A percentile compares a stretch with the other conserved stretches of the same genome.
phyloP scores from a whole-genome alignment of 2,329 filamentous ascomycete species.

The Pseudogymnoascus verrucosus region DNA sequence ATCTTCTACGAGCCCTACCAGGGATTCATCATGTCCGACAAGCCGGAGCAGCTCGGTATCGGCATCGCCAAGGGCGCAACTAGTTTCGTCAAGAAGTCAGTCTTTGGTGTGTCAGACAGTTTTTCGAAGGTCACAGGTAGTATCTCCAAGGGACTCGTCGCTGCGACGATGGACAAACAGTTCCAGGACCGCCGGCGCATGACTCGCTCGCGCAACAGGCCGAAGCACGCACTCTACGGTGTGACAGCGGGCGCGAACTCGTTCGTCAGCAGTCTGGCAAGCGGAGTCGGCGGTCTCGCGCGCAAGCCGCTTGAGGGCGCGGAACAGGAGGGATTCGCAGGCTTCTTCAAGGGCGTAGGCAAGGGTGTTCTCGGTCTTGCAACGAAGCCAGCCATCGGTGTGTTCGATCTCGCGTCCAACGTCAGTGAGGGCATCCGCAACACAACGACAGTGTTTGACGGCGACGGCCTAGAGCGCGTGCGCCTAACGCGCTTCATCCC shows the following conservation, averaged over 20 bases:
- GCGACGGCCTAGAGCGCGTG: conserved; percentile 86
- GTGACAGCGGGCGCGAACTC: conserved; percentile 94
- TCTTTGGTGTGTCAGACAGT: conserved; percentile 94
- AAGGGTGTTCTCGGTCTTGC: conserved; percentile 92
- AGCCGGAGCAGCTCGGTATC: conserved; percentile 87
- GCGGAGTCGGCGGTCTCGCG: conserved; percentile 86
- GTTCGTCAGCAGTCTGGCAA: conserved; percentile 84
- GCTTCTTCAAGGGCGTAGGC: conserved; percentile 95
- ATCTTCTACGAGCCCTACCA: conserved; percentile 99
- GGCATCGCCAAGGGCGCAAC: conserved; percentile 95
- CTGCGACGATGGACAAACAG: conserved; percentile 94
- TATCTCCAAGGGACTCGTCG: conserved; percentile 91
- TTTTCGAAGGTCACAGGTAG: conserved; percentile 97
- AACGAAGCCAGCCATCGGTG: conserved; percentile 93
- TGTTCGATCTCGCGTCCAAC: conserved; percentile 94
- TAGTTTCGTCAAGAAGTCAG: conserved; percentile 96
- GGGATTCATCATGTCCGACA: conserved; percentile 90
- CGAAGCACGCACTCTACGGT: conserved; percentile 94
- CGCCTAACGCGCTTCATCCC: conserved; percentile 90
- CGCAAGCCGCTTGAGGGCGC: conserved; percentile 92
- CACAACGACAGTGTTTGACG: conserved; percentile 96
- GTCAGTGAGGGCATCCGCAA: conserved; percentile 96
- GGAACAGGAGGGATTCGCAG: conserved; percentile 86
- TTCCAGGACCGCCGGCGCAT: conserved; percentile 96
- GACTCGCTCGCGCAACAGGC: conserved; percentile 82